These are phyloP conservation scores for Claviceps africana DNA, from an alignment of 2,329 filamentous ascomycete genomes.

Conservation along the genomic window DNA sequence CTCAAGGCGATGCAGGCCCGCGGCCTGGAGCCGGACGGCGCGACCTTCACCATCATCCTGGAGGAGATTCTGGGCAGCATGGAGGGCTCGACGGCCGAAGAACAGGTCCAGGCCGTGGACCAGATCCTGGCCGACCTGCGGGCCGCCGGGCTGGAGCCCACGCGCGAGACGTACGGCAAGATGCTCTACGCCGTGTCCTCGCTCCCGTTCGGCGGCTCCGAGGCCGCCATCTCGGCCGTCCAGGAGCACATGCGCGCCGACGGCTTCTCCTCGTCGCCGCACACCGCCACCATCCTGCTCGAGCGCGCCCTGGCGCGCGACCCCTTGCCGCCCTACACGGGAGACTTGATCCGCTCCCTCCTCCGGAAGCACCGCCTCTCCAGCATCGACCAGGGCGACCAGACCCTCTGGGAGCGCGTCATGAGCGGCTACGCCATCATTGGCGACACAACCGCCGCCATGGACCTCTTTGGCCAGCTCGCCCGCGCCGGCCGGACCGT, in stretches of 20 bases:
- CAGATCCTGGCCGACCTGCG: conserved; percentile 44
- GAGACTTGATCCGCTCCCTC: conserved; percentile 37
- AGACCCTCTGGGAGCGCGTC: conserved; percentile 55
- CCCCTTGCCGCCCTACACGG: conserved; percentile 40
- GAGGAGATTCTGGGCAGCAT: conserved; percentile 39
- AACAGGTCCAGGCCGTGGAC: conserved; percentile 40
- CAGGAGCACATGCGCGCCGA: conserved; percentile 45
- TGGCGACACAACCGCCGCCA: conserved; percentile 35
- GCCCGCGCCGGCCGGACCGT: conserved; percentile 23
- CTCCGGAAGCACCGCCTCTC: conserved; percentile 40
- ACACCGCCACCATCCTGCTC: conserved; percentile 64
- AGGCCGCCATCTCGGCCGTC: conserved; percentile 42
- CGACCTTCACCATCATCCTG: conserved; percentile 61
- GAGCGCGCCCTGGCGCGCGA: conserved; percentile 48
- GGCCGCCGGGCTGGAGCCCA: conserved; percentile 40
- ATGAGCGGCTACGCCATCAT: conserved; percentile 50
- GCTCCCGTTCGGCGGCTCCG: conserved; percentile 23
- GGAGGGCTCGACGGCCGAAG: conserved; percentile 22
- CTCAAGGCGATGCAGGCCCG: conserved; percentile 44
- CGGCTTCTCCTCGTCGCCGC: conserved; percentile 39
- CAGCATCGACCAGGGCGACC: conserved; percentile 30
- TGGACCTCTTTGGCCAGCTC: conserved; percentile 34
- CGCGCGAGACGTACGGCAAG: conserved; percentile 51
- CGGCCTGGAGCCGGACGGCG: conserved; percentile 44
- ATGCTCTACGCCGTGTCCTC: conserved; percentile 43